Evolutionary conservation across 78 protist species (phyloP).

Genomic region (Dictyostelium firmibasis): DNA sequence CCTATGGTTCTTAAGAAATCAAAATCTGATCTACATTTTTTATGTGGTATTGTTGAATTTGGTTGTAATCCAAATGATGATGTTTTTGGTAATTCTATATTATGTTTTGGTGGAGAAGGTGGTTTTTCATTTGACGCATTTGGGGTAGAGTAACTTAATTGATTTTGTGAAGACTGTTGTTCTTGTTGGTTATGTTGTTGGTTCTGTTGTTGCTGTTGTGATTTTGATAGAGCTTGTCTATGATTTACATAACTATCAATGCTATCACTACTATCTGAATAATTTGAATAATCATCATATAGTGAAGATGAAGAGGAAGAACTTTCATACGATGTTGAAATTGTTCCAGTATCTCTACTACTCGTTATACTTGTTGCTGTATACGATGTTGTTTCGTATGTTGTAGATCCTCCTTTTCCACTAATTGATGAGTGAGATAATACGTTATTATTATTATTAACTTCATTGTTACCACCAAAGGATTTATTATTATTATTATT

Average conservation of each 20-base stretch:
- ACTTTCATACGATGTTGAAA: neutral
- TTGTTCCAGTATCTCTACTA: neutral
- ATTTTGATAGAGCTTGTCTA: neutral
- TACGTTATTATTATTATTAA: neutral
- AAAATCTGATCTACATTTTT: constrained; percentile 34
- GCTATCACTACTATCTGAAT: neutral
- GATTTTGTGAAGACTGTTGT: neutral
- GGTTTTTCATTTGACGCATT: neutral
- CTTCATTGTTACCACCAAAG: neutral
- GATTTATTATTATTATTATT: neutral
- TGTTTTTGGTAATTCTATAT: neutral
- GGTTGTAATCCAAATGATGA: neutral
- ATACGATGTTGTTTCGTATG: neutral
- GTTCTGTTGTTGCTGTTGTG: neutral
- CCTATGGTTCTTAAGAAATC: constrained; percentile 63
- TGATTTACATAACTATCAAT: neutral
- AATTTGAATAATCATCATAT: neutral
- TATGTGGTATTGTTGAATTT: constrained; percentile 2
- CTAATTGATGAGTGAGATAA: neutral
- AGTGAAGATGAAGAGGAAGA: neutral
- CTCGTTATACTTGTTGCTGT: neutral
- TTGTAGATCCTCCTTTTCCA: neutral
- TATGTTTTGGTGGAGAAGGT: neutral
- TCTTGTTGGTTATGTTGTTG: neutral
- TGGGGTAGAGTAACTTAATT: neutral